Percentiles rank a stretch among this genome's conserved stretches.
These are phyloP conservation scores for Leccinum pseudoinsigne DNA, from an alignment of 1,284 basidiomycete species.

Conservation along the genomic window DNA sequence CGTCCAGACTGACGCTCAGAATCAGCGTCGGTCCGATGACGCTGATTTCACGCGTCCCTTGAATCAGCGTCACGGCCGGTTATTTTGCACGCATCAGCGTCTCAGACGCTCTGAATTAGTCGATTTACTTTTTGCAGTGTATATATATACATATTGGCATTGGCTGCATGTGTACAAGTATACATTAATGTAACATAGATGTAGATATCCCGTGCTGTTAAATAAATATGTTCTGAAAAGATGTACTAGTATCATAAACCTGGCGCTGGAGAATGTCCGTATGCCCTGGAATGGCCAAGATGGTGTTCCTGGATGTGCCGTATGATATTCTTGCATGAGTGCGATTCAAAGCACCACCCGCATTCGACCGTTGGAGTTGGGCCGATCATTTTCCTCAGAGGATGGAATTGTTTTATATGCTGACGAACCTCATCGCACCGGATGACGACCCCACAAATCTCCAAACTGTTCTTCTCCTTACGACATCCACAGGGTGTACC, in stretches of 20 bases:
- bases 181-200: no score
- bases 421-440: background rate
- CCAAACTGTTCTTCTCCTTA: no score
- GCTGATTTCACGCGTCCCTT: no score
- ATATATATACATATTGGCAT: no score
- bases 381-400: background rate
- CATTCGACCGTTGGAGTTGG: background rate
- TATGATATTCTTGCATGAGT: background rate
- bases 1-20: no score
- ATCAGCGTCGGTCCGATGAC: no score
- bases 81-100: no score
- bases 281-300: background rate
- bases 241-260: background rate
- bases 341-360: background rate
- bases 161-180: no score
- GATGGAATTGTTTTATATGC: background rate
- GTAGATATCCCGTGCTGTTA: no score
- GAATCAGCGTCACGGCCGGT: no score
- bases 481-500: background rate
- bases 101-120: no score
- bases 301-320: background rate
- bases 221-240: background rate
- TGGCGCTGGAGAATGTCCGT: background rate
- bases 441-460: background rate
- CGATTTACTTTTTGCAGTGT: no score